These are phyloP conservation scores for Beauveria scarabaeidicola DNA, from an alignment of 2,329 filamentous ascomycete genomes.

Conservation along the genomic window DNA sequence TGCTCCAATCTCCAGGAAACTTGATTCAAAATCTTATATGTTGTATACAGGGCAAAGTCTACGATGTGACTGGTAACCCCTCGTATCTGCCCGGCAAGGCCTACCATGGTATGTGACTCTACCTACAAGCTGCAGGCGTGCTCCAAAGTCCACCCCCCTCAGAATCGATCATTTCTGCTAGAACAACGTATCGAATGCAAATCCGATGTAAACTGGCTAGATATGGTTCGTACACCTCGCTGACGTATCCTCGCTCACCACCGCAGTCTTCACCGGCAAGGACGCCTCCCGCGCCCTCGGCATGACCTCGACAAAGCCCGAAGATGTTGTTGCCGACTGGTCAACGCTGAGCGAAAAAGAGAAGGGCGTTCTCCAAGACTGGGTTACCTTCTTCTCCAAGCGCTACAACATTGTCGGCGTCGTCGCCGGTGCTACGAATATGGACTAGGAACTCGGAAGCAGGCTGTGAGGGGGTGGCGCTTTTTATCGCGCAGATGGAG, in stretches of 20 bases:
- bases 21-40: slow-evolving; percentile 5
- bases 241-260: background rate
- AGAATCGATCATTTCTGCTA: too few species aligned
- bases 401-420: slow-evolving; percentile 82
- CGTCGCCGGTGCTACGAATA: slow-evolving; percentile 53
- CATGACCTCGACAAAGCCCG: slow-evolving; percentile 73
- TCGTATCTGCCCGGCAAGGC: slow-evolving; percentile 39
- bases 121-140: background rate
- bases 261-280: slow-evolving; percentile 83
- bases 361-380: slow-evolving; percentile 78
- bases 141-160: too few species aligned
- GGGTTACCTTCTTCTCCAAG: slow-evolving; percentile 95
- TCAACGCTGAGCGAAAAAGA: slow-evolving; percentile 75
- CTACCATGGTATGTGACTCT: slow-evolving; percentile 60
- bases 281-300: slow-evolving; percentile 90
- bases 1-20: background rate
- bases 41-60: slow-evolving; percentile 68
- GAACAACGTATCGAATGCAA: background rate
- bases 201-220: background rate
- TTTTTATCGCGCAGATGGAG: background rate
- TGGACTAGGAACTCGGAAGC: slow-evolving; percentile 26
- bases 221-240: slow-evolving; percentile 14
- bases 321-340: slow-evolving; percentile 80
- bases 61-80: slow-evolving; percentile 82
- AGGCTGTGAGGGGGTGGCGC: background rate